Base-by-base conservation (phyloP, 129 eudicot genomes). In the Artemisia argyi region DNA sequence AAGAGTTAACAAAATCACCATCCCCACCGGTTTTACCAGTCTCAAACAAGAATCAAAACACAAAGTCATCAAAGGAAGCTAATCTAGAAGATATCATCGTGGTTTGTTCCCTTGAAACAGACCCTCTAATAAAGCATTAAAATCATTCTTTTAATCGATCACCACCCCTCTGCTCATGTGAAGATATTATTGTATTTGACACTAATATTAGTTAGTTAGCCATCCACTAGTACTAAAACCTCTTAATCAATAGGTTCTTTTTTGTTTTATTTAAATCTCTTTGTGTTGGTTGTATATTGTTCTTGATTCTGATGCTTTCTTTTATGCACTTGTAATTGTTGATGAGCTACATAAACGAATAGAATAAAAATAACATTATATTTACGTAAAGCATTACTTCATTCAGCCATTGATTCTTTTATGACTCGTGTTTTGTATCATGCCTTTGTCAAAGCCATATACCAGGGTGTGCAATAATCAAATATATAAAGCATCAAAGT, bases 1-100 rank as follows among this genome's bases (percentile, higher is more conserved):
- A 77, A 68, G 85, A 76, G 59, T 63, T 86, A 5, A 86, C 84
- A 55, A 75, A 46, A 57, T 46, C 79, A 20, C 7, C 76, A 11
- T 46, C 74, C 48, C 61, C 73, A 46, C 2, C 57, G 35, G 17
- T 51, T 32, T 59, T 76, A 28, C 68, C 68, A 11, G 58, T 68
- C 30, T 26, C 80, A 17, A 67, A 64, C 65, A 74, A 55, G 73
- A 75, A 61, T 35, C 51, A 3, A 14, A 9, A 28, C 46, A 44
- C 62, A 57, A 57, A 63, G 20, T 14, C 32, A 19, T 9, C 72
- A 55, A 56, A 46, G 73, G 74, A 68, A 76, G 62, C 68, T 57
- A 58, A 66, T 75, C 79, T 74, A 20, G 73, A 75, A 65, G 72
- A 66, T 22, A 76, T 75, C 67, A 75, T 76, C 61, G 26, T 44